Evolutionary conservation across 2,329 filamentous ascomycete genomes (phyloP).

Genomic region (Aspergillus fijiensis): DNA sequence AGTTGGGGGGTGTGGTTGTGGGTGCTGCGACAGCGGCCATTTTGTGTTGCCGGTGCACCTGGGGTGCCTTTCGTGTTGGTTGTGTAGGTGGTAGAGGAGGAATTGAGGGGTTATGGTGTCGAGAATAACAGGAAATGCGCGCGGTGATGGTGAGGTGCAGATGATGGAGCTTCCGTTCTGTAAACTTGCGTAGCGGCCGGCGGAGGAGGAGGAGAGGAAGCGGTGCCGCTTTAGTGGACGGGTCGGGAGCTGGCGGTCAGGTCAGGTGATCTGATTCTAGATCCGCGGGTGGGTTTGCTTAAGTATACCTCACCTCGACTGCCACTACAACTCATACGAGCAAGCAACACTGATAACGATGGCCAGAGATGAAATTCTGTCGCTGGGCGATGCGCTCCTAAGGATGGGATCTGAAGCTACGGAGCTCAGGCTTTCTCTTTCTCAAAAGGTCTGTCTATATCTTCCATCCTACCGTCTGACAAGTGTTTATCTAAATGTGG

Average conservation of each 20-base stretch:
- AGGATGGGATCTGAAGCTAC: no score
- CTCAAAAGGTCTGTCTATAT: no score
- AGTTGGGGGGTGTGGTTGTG: constrained; percentile 37
- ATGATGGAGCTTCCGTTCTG: constrained; percentile 1
- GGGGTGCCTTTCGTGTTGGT: constrained; percentile 11
- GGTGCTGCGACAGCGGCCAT: constrained; percentile 40
- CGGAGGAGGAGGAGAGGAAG: not conserved
- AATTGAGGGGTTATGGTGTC: no score
- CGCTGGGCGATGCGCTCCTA: no score
- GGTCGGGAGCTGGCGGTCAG: not conserved
- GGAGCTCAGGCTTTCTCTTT: no score
- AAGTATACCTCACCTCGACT: no score
- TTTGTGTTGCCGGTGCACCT: not conserved
- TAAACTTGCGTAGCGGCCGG: not conserved
- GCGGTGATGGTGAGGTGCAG: not conserved
- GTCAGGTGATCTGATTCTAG: constrained; percentile 7
- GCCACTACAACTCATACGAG: no score
- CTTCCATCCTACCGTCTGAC: no score
- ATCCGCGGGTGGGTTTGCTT: not conserved
- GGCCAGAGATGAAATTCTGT: constrained; percentile 18
- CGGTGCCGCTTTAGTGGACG: constrained; percentile 12
- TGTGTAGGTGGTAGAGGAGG: not conserved
- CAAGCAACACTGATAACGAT: constrained; percentile 35
- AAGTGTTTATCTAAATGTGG: no score
- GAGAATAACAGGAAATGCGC: no score